Percentiles rank a stretch among this genome's conserved stretches.
These are phyloP conservation scores for Creolimax fragrantissima DNA, from an alignment of 78 protist genomes.

Conservation along the genomic window DNA sequence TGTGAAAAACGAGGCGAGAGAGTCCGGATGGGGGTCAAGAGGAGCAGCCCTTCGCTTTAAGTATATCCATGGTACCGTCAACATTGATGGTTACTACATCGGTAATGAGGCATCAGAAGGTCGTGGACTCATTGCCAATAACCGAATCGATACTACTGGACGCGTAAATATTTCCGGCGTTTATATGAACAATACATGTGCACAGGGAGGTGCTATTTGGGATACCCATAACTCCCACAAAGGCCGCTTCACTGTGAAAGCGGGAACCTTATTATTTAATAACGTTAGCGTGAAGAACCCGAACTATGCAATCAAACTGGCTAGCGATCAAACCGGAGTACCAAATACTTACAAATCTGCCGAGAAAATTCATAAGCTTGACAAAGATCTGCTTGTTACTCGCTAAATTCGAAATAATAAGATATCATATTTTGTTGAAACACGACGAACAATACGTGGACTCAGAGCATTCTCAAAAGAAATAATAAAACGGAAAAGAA, in stretches of 20 bases:
- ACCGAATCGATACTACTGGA: not conserved
- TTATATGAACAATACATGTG: not conserved
- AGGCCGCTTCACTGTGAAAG: not conserved
- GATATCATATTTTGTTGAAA: too few species aligned
- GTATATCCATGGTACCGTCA: not conserved
- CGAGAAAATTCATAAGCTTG: too few species aligned
- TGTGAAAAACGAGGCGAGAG: not conserved
- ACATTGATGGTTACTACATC: not conserved
- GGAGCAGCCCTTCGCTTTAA: not conserved
- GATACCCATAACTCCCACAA: not conserved
- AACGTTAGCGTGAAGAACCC: not conserved
- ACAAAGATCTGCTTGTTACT: too few species aligned
- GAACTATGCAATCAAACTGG: not conserved
- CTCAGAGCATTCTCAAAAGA: too few species aligned
- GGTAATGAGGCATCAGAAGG: not conserved
- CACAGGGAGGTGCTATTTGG: not conserved
- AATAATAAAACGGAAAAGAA: too few species aligned
- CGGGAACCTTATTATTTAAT: not conserved
- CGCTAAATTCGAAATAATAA: too few species aligned
- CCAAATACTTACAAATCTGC: not conserved
- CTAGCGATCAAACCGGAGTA: not conserved
- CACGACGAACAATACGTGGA: too few species aligned
- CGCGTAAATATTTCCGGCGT: not conserved
- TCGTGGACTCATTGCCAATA: not conserved
- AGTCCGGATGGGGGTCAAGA: not conserved